These are phyloP conservation scores for Apostasia ramifera DNA, from an alignment of 106 monocot species.

Conservation along the genomic window DNA sequence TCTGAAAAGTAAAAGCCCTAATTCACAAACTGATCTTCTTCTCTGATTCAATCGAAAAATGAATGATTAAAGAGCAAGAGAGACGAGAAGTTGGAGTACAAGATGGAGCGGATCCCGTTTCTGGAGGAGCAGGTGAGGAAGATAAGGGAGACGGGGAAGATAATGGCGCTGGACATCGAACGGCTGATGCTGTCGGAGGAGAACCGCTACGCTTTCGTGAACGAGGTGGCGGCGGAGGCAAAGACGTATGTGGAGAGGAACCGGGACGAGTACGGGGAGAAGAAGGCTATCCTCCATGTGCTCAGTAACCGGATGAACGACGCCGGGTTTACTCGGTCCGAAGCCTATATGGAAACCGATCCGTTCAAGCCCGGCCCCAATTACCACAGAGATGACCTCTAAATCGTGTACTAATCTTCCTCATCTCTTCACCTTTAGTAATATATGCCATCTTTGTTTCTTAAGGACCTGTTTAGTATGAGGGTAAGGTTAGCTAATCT, in stretches of 20 bases:
- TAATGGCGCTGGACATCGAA: constrained; percentile 76
- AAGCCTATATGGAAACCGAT: constrained; percentile 70
- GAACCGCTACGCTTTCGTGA: constrained; percentile 85
- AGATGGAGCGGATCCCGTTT: constrained; percentile 66
- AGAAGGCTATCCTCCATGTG: constrained; percentile 83
- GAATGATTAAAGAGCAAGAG: constrained; percentile 58
- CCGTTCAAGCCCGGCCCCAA: constrained; percentile 75
- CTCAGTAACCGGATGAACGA: constrained; percentile 91
- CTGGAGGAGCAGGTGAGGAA: constrained; percentile 89
- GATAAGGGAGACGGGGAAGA: constrained; percentile 53
- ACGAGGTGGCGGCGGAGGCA: constrained; percentile 87
- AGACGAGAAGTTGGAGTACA: constrained; percentile 46
- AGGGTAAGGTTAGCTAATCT: too few relatives aligned
- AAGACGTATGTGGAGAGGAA: constrained; percentile 56
- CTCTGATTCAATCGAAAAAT: not conserved
- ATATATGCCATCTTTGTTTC: too few relatives aligned
- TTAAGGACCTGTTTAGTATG: too few relatives aligned
- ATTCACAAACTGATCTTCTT: not conserved
- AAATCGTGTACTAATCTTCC: not conserved
- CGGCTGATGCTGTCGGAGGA: constrained; percentile 69
- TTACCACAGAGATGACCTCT: constrained; percentile 45
- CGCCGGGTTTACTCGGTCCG: constrained; percentile 55
- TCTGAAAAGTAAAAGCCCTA: not conserved
- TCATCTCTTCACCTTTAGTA: too few relatives aligned
- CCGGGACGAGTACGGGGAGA: constrained; percentile 73